phyloP scores from a whole-genome alignment of 805 yeast species.

The Saturnispora serradocipensis region DNA sequence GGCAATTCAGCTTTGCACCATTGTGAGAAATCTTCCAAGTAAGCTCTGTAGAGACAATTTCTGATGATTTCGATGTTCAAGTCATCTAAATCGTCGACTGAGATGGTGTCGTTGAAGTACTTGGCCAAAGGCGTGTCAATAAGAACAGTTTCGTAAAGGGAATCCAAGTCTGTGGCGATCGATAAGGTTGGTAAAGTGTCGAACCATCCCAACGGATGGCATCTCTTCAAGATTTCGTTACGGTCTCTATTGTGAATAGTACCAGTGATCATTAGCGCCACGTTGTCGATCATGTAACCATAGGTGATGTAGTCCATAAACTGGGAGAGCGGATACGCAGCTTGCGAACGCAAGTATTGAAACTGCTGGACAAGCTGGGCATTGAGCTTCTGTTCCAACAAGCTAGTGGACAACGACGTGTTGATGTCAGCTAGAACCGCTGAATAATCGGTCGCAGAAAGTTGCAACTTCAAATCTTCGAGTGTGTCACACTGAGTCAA shows the following conservation, averaged over 20 bases:
- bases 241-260: conserved; percentile 92
- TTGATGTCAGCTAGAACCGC: conserved; percentile 77
- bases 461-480: conserved; percentile 89
- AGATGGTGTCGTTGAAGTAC: conserved; percentile 81
- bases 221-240: conserved; percentile 75
- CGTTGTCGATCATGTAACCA: conserved; percentile 98
- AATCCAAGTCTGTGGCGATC: conserved; percentile 89
- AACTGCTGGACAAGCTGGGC: conserved; percentile 74
- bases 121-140: conserved; percentile 98
- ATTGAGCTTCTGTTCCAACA: conserved; percentile 74
- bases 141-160: conserved; percentile 84
- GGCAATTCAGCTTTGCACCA: conserved; percentile 56
- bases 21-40: conserved; percentile 73
- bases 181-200: conserved; percentile 93
- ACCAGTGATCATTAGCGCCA: conserved; percentile 91
- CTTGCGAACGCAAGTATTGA: conserved; percentile 74
- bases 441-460: conserved; percentile 94
- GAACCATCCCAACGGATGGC: conserved; percentile 98
- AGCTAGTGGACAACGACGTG: conserved; percentile 73
- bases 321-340: conserved; percentile 68
- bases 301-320: conserved; percentile 90
- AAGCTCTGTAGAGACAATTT: conserved; percentile 86
- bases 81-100: conserved; percentile 87
- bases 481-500: conserved; percentile 92
- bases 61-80: conserved; percentile 91